Evolutionary conservation across 1,284 basidiomycete species (phyloP).

Genomic region (Apiotrichum brassicae): DNA sequence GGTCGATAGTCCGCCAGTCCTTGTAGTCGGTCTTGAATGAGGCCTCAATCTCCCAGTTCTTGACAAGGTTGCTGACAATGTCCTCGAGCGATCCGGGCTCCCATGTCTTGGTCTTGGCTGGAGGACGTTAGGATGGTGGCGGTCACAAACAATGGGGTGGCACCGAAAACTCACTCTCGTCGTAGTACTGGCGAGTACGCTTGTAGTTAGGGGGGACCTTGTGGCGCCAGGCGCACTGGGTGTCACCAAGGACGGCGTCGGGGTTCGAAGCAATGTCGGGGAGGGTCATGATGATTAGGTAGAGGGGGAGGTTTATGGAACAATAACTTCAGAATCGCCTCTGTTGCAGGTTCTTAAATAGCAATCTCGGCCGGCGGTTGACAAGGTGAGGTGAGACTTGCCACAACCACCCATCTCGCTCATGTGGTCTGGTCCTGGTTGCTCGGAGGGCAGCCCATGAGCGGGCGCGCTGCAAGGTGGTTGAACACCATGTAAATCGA

Average conservation of each 20-base stretch:
- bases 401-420: too few species aligned
- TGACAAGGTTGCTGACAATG: slow-evolving; percentile 17
- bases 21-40: slow-evolving; percentile 18
- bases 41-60: slow-evolving; percentile 21
- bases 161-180: slow-evolving; percentile 6
- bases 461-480: too few species aligned
- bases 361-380: too few species aligned
- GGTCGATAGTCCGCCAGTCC: slow-evolving; percentile 8
- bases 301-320: too few species aligned
- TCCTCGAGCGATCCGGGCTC: slow-evolving; percentile 11
- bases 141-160: too few species aligned
- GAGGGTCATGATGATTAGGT: slow-evolving; percentile 4
- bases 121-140: background rate
- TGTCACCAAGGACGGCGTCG: slow-evolving; percentile 16
- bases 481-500: too few species aligned
- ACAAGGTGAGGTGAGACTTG: too few species aligned
- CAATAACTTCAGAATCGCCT: too few species aligned
- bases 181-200: slow-evolving; percentile 12
- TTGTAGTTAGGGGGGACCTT: slow-evolving; percentile 12
- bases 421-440: too few species aligned
- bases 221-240: slow-evolving; percentile 11
- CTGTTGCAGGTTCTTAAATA: too few species aligned
- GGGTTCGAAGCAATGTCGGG: slow-evolving; percentile 15
- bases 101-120: slow-evolving; percentile 13
- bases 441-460: too few species aligned